Base-by-base conservation (phyloP, 352 stramenopile genomes). In the Globisporangium okanoganense region DNA sequence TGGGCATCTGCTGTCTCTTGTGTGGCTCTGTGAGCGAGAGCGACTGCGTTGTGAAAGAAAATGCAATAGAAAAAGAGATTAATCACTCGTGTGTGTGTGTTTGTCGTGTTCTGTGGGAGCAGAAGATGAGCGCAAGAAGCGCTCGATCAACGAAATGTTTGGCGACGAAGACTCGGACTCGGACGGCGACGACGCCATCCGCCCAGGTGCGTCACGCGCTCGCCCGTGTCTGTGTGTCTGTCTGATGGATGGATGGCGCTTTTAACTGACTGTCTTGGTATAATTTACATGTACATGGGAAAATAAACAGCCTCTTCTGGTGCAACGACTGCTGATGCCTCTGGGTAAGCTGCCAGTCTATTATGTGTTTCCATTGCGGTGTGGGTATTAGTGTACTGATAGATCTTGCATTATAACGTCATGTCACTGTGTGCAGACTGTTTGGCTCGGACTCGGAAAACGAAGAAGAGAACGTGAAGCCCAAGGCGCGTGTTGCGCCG, bases 371-470 rank as follows among this genome's bases (percentile, higher is more conserved):
- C 29, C 35, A 36, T 49, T 18, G 24, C 27, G 25, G 25, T 35
- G 27, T 6, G 29, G 5, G 13, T 22, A 20, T 3, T 25, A 27
- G n/a, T 60, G 25, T 43, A 45, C 3, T 52, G 3, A 29, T 1
- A 29, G 2, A 14, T 16, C 22, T n/a, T 20, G n/a, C 41, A 36
- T 18, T 56, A 43, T 38, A 33, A 33, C 29, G 29, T 33, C 29
- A 33, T 54, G 59, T 55, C 5, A 4, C 54, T 54, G 24, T 8
- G 3, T 43, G 12, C 47, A 92, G 85, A 14, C 52, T 95, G 16
- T 95, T 95, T 69, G 86, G 85, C 43, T 95, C 86, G 33, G 86
- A 95, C 61, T 95, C 86, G 61, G 86, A 95, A 60, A 94, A 82
- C 53, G 86, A 93, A 20, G 82, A 88, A 0, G 84, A 92, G 9